Base-by-base conservation (phyloP, 2,329 filamentous ascomycete genomes). In the Aspergillus arachidicola region DNA sequence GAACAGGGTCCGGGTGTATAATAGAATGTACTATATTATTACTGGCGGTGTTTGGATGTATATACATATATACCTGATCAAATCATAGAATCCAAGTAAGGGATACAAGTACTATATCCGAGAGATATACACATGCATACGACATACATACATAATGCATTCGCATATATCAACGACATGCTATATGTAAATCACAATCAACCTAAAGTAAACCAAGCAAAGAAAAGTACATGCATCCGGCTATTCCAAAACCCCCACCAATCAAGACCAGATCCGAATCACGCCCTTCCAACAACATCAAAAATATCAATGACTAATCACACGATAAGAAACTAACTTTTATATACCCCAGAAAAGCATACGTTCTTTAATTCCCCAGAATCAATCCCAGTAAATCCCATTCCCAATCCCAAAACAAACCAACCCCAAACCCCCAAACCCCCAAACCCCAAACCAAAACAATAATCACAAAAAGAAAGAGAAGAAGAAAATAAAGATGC, bases 401-500 rank as follows among this genome's bases (percentile, higher is more conserved):
- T n/a, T 26, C 34, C 11, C 41, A 34, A 6, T 45, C 21, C 43
- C 41, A 6, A 28, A 28, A 28, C 10, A 32, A 32, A 12, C 10
- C 5, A 32, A 30, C 28, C 11, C 30, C 10, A 32, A 11, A 32
- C 10, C 32, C 32, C 10, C 11, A 34, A 28, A 1, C 6, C 36
- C 11, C 30, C 10, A 32, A 11, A 32, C 10, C 32, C 32, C 10
- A 34, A 28, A 1, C 6, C 36, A n/a, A 41, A 41, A 38, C 14
- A 57, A 58, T 1, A 4, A 55, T 11, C 32, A 26, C 14, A 10
- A 36, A 59, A 59, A 43, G 3, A 0, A 55, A 53, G 23, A 26
- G 43, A 60, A 60, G 38, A 30, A 32, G 66, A 36, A 50, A 72
- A n/a, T 10, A 7, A 72, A 63, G 63, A 78, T 78, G 76, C 75